Base-by-base conservation (phyloP, 805 yeast species). In the Metschnikowia continentalis region DNA sequence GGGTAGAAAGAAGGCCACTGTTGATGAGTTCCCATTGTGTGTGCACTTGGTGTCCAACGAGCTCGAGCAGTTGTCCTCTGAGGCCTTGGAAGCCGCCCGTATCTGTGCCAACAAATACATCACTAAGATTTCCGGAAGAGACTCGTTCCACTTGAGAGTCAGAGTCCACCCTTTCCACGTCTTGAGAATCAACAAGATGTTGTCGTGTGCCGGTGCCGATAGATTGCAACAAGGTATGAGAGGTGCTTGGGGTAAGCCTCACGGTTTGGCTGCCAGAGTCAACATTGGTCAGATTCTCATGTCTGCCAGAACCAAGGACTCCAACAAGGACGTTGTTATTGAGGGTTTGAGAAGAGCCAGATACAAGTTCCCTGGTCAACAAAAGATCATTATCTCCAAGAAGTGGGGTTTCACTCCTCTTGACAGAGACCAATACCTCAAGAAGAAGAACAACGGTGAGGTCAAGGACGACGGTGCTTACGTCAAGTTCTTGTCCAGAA, bases 161-260 rank as follows among this genome's bases (percentile, higher is more conserved):
- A 91, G 99, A 83, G 98, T 91, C 73, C 99, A 94, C 81, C 99
- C 99, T 69, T 94, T 88, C 98, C 99, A 94, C 86, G 99, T 94
- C 67, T 86, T 94, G 78, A 88, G 99, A 82, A 94, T 94, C 84
- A 94, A 94, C 94, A 94, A 94, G 90, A 94, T 94, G 99, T 90
- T 94, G 96, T 94, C 99, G 74, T 94, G 99, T 85, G 99, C 99
- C 83, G 99, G 99, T 89, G 99, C 99, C 77, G 99, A 94, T 92
- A 90, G 99, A 88, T 86, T 94, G 81, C 99, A 94, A 84, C 98
- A 94, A 83, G 99, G 99, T 91, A 94, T 94, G 99, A 92, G 99
- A 90, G 96, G 96, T 85, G 99, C 99, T 76, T 94, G 98, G 98
- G 99, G 99, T 90, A 94, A 94, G 84, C 99, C 99, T 72, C 97